Evolutionary conservation across 1,139 yeast genomes (phyloP).

Genomic region (Eremothecium cymbalariae): DNA sequence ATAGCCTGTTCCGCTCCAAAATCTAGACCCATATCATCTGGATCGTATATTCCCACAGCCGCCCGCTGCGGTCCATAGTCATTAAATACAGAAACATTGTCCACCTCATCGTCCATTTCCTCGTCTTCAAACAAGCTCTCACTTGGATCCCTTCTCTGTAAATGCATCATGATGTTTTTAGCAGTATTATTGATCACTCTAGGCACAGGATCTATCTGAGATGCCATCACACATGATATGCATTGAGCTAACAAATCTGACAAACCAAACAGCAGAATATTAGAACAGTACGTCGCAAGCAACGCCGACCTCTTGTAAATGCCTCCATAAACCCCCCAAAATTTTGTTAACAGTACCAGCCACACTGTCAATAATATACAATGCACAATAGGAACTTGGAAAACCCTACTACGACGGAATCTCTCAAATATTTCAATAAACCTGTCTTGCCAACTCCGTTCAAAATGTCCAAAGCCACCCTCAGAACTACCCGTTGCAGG

Average conservation of each 20-base stretch:
- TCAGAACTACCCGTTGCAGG: background rate
- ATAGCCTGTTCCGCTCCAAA: constrained; percentile 25
- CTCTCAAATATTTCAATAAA: constrained; percentile 6
- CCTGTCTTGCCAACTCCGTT: constrained; percentile 2
- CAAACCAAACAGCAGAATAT: constrained; percentile 72
- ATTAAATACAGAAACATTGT: constrained; percentile 21
- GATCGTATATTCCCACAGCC: background rate
- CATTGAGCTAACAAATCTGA: constrained; percentile 84
- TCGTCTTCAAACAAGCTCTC: constrained; percentile 6
- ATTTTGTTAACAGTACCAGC: constrained; percentile 41
- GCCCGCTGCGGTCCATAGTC: constrained; percentile 21
- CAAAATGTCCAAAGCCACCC: constrained; percentile 6
- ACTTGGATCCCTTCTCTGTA: constrained; percentile 10
- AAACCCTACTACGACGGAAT: constrained; percentile 7
- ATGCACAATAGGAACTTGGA: constrained; percentile 44
- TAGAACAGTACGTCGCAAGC: constrained; percentile 74
- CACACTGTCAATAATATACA: constrained; percentile 44
- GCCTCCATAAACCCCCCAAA: constrained; percentile 52
- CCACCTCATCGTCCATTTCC: constrained; percentile 18
- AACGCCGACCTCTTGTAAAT: constrained; percentile 61
- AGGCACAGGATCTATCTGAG: constrained; percentile 30
- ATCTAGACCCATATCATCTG: constrained; percentile 2
- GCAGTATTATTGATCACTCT: constrained; percentile 28
- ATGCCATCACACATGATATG: constrained; percentile 21
- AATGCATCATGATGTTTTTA: constrained; percentile 24